phyloP scores from a whole-genome alignment of 768 basidiomycete species.

The Hygrophorus russula region DNA sequence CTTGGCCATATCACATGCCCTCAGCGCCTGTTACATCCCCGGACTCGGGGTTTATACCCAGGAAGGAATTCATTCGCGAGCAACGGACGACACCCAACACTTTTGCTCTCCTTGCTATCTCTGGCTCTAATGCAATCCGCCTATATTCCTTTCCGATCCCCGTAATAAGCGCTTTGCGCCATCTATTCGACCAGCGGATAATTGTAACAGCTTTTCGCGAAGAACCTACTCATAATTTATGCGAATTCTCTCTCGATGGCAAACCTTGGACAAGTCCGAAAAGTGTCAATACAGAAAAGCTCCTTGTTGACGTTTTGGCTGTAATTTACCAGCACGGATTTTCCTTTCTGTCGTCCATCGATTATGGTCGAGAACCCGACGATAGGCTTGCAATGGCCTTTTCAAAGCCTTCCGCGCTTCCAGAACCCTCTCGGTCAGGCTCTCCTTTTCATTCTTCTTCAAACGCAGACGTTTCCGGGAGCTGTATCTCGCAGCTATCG shows the following conservation, averaged over 20 bases:
- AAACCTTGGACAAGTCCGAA: conserved; percentile 70
- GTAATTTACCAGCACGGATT: conserved; percentile 55
- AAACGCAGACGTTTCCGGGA: conserved; percentile 26
- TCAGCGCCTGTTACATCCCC: conserved; percentile 17
- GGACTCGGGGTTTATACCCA: conserved; percentile 47
- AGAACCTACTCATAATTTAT: conserved; percentile 44
- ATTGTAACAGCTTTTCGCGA: conserved; percentile 38
- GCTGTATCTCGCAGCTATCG: conserved; percentile 24
- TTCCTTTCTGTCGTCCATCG: conserved; percentile 53
- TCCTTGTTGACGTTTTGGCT: conserved; percentile 55
- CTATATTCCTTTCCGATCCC: conserved; percentile 57
- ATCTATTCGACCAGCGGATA: conserved; percentile 38
- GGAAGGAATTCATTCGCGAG: conserved; percentile 64
- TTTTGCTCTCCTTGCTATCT: conserved; percentile 63
- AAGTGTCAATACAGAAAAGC: conserved; percentile 51
- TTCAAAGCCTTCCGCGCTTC: conserved; percentile 34
- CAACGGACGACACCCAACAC: conserved; percentile 37
- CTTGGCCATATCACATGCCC: background rate
- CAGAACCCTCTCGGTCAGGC: conserved; percentile 17
- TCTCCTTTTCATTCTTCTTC: conserved; percentile 26
- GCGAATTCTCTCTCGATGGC: conserved; percentile 54
- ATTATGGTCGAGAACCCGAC: conserved; percentile 69
- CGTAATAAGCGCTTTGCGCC: conserved; percentile 42
- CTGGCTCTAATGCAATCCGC: conserved; percentile 50
- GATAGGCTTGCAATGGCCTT: conserved; percentile 65